Base-by-base conservation (phyloP, 139 green algal genomes). In the Desmodesmus armatus region DNA sequence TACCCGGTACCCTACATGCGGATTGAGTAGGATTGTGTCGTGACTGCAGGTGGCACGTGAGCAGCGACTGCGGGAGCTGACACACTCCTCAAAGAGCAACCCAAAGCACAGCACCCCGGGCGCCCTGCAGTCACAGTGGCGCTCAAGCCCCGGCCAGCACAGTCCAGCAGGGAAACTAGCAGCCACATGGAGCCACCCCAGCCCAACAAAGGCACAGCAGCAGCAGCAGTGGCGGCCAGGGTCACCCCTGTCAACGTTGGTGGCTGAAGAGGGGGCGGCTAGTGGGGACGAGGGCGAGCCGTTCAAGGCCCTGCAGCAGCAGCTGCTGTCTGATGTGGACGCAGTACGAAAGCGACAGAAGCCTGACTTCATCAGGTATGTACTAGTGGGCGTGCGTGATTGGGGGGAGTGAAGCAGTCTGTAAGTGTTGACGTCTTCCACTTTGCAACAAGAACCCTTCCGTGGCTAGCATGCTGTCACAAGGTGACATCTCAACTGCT, bases 281-380 rank as follows among this genome's bases (percentile, higher is more conserved):
- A 62, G 62, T 35, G 70, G 33, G 40, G 7, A 51, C 4, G 21
- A 74, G 51, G 17, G 83, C 80, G 85, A 90, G 40, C 80, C 85
- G 29, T 89, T 88, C 49, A 79, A 86, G 44, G 87, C 80, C 5
- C 80, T 93, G 43, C 90, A 93, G 80, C 83, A 82, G 80, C 90
- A 93, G 84, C 86, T 93, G 76, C 80, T 93, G 70, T 83, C 84
- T 60, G 90, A 93, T 58, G 86, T 93, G 62, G 37, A 66, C 39
- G 82, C 70, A 51, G 90, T 78, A 11, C 83, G 90, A 3, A 78
- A 65, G 27, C 83, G 90, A 9, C 88, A 89, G 9, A 93, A 93
- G 87, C 44, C 89, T 62, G 87, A 63, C 17, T 87, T 90, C 67
- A n/a, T n/a, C n/a, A n/a, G 88, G 89, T 51, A 35, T 82, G 80